Percentiles rank a stretch among this genome's conserved stretches.
Conservation (phyloP, 371 early-diverging fungal genomes). For the Rhizopus delemar region DNA sequence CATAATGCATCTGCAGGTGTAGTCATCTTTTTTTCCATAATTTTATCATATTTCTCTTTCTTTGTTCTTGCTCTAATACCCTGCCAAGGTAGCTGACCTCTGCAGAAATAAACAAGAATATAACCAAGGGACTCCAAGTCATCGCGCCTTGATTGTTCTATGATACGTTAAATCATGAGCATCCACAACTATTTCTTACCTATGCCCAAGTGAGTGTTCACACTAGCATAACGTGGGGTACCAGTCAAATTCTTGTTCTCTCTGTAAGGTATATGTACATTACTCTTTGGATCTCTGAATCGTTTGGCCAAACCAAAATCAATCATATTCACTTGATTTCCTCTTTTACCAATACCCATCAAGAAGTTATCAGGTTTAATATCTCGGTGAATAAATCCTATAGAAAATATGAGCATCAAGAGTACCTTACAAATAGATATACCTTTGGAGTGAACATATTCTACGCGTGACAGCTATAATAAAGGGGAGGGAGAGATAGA, state of each 20-base stretch:
- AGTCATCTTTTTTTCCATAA: constrained; percentile 99
- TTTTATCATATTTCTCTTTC: constrained; percentile 99
- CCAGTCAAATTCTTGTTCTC: constrained; percentile 99
- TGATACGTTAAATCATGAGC: not conserved
- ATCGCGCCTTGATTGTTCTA: constrained; percentile 98
- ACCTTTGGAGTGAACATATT: constrained; percentile 95
- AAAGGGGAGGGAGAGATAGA: not conserved
- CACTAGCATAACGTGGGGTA: constrained; percentile 99
- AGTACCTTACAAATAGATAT: not conserved
- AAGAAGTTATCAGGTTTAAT: constrained; percentile 99
- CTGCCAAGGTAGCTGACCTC: constrained; percentile 99
- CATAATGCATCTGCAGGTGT: constrained; percentile 95
- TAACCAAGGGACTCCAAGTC: constrained; percentile 99
- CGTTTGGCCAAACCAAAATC: constrained; percentile 99
- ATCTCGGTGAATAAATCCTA: constrained; percentile 75
- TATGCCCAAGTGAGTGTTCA: constrained; percentile 97
- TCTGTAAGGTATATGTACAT: constrained; percentile 96
- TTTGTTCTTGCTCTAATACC: constrained; percentile 97
- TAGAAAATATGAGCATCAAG: not conserved
- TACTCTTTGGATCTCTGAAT: constrained; percentile 92
- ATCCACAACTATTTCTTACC: constrained; percentile 46
- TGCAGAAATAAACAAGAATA: constrained; percentile 98
- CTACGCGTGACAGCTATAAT: constrained; percentile 92
- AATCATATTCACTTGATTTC: constrained; percentile 97
- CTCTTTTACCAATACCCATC: constrained; percentile 94